Base-by-base conservation (phyloP, 2,329 filamentous ascomycete species). In the Aaosphaeria arxii region DNA sequence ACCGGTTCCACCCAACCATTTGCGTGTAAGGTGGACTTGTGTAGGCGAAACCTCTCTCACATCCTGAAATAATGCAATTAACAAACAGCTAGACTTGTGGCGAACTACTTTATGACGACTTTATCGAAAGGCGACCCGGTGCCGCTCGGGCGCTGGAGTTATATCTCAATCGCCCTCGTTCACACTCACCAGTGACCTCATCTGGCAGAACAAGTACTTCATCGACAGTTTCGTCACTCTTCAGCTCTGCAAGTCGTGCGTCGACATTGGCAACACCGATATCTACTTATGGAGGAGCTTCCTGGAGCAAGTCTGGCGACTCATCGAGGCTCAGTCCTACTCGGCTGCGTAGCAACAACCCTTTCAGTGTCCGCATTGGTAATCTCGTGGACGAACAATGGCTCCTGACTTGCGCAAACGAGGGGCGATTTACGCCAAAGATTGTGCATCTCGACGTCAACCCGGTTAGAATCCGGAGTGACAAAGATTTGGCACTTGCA, bases 391-490 rank as follows among this genome's bases (percentile, higher is more conserved):
- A 64, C 2, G 60, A 68, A 35, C 61, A 60, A 5, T 71, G 66
- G 66, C 60, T 72, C 2, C 55, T 72, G 6, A 70, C 68, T 1
- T 72, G 69, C 44, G 66, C 66, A 2, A 71, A 70, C 38, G 70
- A 71, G 46, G 69, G 63, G 1, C 59, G 59, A 17, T 58, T 61
- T 32, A 69, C 66, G 6, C 64, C 69, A 0, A 72, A 71, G 46
- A 59, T 72, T 33, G 58, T 67, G 2, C 70, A 72, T 47, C 53
- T 72, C 6, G 65, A 71, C 40, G 65, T 71, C 41, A 66, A 65
- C 30, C 48, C 53, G 7, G 54, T 56, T 2, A 58, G 54, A 11
- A 64, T 71, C 13, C 58, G 51, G 13, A 66, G 63, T 33, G 70
- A 72, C 46, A 65, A 63, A 45, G 68, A 71, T 35, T 53, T 72